These are phyloP conservation scores for Globisporangium cederbergense DNA, from an alignment of 352 stramenopile genomes.

Conservation along the genomic window DNA sequence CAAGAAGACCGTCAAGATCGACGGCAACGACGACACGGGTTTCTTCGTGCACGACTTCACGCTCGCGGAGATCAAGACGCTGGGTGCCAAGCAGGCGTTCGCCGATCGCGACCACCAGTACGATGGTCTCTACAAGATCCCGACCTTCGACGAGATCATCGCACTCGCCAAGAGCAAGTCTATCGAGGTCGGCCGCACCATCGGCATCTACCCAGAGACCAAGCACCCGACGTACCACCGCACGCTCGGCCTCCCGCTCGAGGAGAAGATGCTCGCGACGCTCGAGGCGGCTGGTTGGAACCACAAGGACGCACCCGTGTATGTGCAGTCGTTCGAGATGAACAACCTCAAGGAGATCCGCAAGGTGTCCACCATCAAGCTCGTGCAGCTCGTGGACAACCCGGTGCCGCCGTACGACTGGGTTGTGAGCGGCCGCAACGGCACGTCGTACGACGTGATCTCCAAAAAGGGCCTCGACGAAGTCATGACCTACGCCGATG, in stretches of 20 bases:
- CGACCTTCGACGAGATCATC: constrained; percentile 88
- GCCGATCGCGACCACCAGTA: constrained; percentile 73
- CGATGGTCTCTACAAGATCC: constrained; percentile 85
- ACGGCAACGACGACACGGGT: constrained; percentile 49
- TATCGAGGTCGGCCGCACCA: constrained; percentile 45
- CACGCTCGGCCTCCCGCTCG: constrained; percentile 61
- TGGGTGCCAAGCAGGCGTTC: constrained; percentile 79
- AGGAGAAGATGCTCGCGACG: constrained; percentile 72
- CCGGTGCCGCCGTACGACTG: constrained; percentile 54
- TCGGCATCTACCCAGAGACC: constrained; percentile 87
- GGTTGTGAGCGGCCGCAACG: constrained; percentile 45
- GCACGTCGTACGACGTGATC: constrained; percentile 53
- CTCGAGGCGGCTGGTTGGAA: constrained; percentile 71
- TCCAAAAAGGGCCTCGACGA: constrained; percentile 54
- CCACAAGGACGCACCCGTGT: constrained; percentile 53
- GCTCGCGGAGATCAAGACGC: constrained; percentile 85
- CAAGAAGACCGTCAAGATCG: constrained; percentile 48
- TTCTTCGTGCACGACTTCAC: constrained; percentile 93
- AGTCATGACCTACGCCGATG: constrained; percentile 60
- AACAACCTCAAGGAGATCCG: constrained; percentile 70
- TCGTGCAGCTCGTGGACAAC: constrained; percentile 54
- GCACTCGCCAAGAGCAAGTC: constrained; percentile 69
- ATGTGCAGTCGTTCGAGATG: constrained; percentile 77
- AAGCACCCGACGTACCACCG: constrained; percentile 85
- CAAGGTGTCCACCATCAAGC: constrained; percentile 59